Conservation (phyloP, 257 asterid genomes). For the Coffea eugenioides region DNA sequence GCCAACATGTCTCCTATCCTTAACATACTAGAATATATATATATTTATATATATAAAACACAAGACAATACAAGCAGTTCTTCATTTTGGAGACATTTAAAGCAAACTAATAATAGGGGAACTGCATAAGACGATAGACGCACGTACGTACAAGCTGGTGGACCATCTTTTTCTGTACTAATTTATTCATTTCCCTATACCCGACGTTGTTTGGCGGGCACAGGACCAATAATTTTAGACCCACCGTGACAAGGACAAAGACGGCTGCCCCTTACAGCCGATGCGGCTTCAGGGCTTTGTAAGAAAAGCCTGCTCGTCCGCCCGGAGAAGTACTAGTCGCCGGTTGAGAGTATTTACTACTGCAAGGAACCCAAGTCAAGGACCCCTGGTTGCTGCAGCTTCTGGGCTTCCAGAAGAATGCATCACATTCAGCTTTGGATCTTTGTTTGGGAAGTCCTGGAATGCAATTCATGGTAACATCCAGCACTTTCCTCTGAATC, state of each 20-base stretch:
- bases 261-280: neutral
- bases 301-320: neutral
- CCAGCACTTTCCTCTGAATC: slow-evolving; percentile 37
- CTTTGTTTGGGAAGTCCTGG: slow-evolving; percentile 50
- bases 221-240: neutral
- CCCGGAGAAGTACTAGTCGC: no score
- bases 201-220: no score
- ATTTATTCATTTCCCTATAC: no score
- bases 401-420: slow-evolving; percentile 31
- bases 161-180: no score
- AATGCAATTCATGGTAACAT: slow-evolving; percentile 51
- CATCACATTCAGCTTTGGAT: slow-evolving; percentile 30
- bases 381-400: slow-evolving; percentile 36
- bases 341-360: neutral
- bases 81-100: no score
- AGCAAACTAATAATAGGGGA: no score
- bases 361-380: slow-evolving; percentile 36
- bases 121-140: no score
- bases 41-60: no score
- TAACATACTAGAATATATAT: no score
- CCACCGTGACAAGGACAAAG: neutral
- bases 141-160: no score
- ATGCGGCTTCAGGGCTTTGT: slow-evolving; percentile 8
- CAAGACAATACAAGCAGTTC: no score
- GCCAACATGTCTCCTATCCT: no score